These are phyloP conservation scores for Wickerhamiella slavikovae DNA, from an alignment of 805 yeast genomes.

Conservation along the genomic window DNA sequence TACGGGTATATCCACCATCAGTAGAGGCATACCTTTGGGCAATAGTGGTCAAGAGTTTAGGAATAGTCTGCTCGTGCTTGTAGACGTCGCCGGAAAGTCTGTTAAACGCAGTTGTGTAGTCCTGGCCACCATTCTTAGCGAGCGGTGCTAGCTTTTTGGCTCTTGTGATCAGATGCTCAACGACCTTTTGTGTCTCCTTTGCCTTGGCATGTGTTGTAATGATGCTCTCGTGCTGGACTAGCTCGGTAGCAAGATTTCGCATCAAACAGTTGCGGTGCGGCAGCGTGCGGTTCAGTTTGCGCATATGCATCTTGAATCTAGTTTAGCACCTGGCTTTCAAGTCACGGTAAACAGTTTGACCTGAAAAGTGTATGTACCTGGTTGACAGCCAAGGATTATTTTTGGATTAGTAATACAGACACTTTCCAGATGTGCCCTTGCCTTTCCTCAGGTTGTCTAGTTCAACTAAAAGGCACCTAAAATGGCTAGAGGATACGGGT, in stretches of 20 bases:
- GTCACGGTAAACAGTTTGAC: too few relatives aligned
- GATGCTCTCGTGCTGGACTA: slow-evolving; percentile 50
- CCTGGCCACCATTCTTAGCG: not conserved
- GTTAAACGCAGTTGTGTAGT: slow-evolving; percentile 4
- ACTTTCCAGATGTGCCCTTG: too few relatives aligned
- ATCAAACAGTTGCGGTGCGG: slow-evolving; percentile 35
- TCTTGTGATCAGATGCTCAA: slow-evolving; percentile 42
- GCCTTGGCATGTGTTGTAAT: slow-evolving; percentile 61
- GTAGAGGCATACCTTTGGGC: slow-evolving; percentile 42
- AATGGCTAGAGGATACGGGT: slow-evolving; percentile 33
- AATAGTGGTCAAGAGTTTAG: slow-evolving; percentile 49
- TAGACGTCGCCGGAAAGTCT: slow-evolving; percentile 7
- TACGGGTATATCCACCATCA: slow-evolving; percentile 69
- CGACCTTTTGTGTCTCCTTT: slow-evolving; percentile 39
- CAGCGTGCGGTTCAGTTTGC: slow-evolving; percentile 22
- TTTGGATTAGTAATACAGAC: too few relatives aligned
- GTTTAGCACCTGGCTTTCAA: too few relatives aligned
- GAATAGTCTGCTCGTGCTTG: slow-evolving; percentile 28
- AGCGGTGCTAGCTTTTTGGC: slow-evolving; percentile 16
- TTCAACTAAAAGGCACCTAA: too few relatives aligned
- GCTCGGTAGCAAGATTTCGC: slow-evolving; percentile 43
- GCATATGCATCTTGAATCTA: slow-evolving; percentile 13
- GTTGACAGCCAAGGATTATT: too few relatives aligned
- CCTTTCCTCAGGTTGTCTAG: too few relatives aligned
- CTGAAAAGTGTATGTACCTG: too few relatives aligned